A percentile compares a stretch with the other conserved stretches of the same genome.
These are phyloP conservation scores for Lanmaoa pseudosensibilis DNA, from an alignment of 768 basidiomycete species.

Conservation along the genomic window DNA sequence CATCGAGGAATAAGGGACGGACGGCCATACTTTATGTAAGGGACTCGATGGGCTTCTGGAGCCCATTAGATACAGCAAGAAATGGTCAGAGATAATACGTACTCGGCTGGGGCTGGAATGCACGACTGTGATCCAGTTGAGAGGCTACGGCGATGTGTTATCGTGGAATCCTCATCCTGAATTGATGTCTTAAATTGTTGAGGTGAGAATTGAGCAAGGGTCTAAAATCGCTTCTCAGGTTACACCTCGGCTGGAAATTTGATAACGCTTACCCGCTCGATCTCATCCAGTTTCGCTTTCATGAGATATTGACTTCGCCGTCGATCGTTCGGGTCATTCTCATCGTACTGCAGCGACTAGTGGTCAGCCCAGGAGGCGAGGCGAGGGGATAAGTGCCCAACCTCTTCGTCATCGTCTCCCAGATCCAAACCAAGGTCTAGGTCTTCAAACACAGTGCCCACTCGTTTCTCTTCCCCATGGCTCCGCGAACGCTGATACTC, in stretches of 20 bases:
- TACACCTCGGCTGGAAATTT: not conserved
- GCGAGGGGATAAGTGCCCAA: constrained; percentile 26
- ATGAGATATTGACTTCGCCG: constrained; percentile 74
- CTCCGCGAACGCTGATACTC: constrained; percentile 33
- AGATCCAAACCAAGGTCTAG: constrained; percentile 45
- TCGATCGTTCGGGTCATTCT: constrained; percentile 70
- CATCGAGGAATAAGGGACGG: constrained; percentile 44
- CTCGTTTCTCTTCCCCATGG: constrained; percentile 45
- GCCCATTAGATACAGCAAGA: constrained; percentile 12
- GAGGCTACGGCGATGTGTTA: constrained; percentile 19
- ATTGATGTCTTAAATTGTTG: constrained; percentile 33
- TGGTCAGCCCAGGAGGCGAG: constrained; percentile 15
- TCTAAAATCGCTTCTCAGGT: constrained; percentile 38
- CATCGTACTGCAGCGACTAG: constrained; percentile 51
- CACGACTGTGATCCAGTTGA: constrained; percentile 16
- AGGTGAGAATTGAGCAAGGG: constrained; percentile 67
- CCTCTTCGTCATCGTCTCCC: constrained; percentile 44
- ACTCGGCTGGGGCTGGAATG: constrained; percentile 16
- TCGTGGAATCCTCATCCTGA: constrained; percentile 23
- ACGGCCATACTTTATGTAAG: constrained; percentile 39
- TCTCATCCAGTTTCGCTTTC: constrained; percentile 75
- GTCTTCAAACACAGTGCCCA: constrained; percentile 46
- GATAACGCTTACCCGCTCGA: constrained; percentile 57
- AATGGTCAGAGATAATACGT: constrained; percentile 14
- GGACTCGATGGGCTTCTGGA: constrained; percentile 10